Percentiles rank a stretch among this genome's conserved stretches.
Evolutionary conservation across 148 eudicot species (phyloP).

Genomic region (Linanthus parryae): DNA sequence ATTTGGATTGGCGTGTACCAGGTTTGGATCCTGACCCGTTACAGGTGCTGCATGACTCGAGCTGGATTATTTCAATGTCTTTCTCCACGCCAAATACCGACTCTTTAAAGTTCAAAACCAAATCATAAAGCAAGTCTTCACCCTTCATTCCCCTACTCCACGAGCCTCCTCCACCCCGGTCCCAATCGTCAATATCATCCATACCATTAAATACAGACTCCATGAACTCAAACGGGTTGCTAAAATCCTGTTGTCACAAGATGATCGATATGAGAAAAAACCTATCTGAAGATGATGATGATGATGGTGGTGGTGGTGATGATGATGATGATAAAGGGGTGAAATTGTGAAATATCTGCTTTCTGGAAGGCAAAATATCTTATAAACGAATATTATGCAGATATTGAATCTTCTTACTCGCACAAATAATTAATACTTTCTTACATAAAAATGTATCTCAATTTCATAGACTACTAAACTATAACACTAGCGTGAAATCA

Average conservation of each 20-base stretch:
- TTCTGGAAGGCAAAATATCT: too few species aligned
- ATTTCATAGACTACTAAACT: too few species aligned
- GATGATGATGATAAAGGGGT: too few species aligned
- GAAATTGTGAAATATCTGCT: too few species aligned
- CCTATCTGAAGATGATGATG: neutral
- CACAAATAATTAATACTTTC: too few species aligned
- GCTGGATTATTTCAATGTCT: conserved; percentile 72
- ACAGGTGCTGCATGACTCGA: conserved; percentile 78
- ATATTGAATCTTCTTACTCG: too few species aligned
- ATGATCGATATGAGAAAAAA: conserved; percentile 3
- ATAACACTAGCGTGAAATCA: too few species aligned
- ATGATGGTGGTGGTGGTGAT: too few species aligned
- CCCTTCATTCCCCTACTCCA: conserved; percentile 73
- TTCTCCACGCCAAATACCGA: conserved; percentile 93
- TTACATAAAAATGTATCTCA: too few species aligned
- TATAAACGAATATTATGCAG: too few species aligned
- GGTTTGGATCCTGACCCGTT: conserved; percentile 91
- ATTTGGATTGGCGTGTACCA: conserved; percentile 62
- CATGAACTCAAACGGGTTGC: conserved; percentile 90
- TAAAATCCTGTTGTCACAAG: conserved; percentile 64
- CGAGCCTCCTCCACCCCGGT: conserved; percentile 80
- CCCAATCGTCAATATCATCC: conserved; percentile 60
- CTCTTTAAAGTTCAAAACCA: conserved; percentile 80
- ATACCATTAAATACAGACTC: conserved; percentile 80
- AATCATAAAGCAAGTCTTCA: conserved; percentile 76